Conservation (phyloP, 2,329 filamentous ascomycete genomes). For the Coniochaeta pulveracea region DNA sequence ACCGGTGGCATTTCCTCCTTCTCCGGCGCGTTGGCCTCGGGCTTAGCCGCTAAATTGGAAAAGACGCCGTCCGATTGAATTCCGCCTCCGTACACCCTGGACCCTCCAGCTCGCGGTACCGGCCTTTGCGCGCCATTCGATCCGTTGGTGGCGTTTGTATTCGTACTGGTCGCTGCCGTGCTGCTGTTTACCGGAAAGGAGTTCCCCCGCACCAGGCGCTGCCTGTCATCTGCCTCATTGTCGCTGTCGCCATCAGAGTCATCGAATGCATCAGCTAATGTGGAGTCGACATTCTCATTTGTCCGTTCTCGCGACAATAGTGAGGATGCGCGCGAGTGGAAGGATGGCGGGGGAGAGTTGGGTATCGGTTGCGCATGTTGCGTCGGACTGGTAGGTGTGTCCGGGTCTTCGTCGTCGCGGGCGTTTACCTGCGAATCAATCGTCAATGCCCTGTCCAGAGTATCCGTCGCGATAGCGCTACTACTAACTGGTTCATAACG, state of each 20-base stretch:
- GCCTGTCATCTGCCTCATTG: slow-evolving; percentile 68
- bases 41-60: slow-evolving; percentile 86
- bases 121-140: slow-evolving; percentile 8
- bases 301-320: slow-evolving; percentile 35
- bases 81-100: slow-evolving; percentile 56
- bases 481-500: slow-evolving; percentile 46
- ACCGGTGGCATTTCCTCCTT: slow-evolving; percentile 89
- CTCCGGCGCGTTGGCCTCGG: slow-evolving; percentile 66
- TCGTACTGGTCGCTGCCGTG: slow-evolving; percentile 7
- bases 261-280: slow-evolving; percentile 89
- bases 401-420: slow-evolving; percentile 42
- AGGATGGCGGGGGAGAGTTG: slow-evolving; percentile 66
- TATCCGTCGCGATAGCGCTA: neutral
- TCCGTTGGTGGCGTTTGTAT: slow-evolving; percentile 7
- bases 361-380: slow-evolving; percentile 28
- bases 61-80: slow-evolving; percentile 91
- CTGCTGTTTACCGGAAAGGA: slow-evolving; percentile 17
- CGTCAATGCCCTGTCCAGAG: neutral
- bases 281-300: slow-evolving; percentile 51
- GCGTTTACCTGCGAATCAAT: slow-evolving; percentile 36
- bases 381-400: slow-evolving; percentile 21
- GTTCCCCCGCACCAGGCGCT: slow-evolving; percentile 69
- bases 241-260: slow-evolving; percentile 68
- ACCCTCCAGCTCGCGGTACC: slow-evolving; percentile 19
- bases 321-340: slow-evolving; percentile 74